Base-by-base conservation (phyloP, 2,329 filamentous ascomycete genomes). In the Metarhizium album region DNA sequence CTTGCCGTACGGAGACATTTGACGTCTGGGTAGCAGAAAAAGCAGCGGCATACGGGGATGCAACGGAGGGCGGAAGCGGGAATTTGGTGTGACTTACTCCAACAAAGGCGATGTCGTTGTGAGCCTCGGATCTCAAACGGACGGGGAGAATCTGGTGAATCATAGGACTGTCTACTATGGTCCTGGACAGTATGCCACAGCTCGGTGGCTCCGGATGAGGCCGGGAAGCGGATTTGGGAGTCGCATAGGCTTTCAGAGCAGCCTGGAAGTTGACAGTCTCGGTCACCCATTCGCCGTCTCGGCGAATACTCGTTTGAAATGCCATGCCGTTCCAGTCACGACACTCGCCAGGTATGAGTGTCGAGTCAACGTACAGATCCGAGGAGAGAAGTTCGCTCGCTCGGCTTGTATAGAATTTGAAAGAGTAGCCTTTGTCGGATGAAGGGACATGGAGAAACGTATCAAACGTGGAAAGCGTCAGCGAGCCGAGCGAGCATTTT, bases 101-200 rank as follows among this genome's bases (percentile, higher is more conserved):
- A 52, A 98, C 77, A 59, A 95, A 89, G 37, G 90, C 84, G 55
- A 96, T 80, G 69, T 97, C 90, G 58, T 93, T 90, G 53, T 82
- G 74, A 42, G 75, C 67, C 48, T 75, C 73, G 50, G 83, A 83
- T 52, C 90, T 79, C 53, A 97, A 73, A 53, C 84, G 80, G n/a
- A 84, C 87, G 13, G 90, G 87, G 14, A 95, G 71, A 42, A 96
- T 84, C 72, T 79, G 86, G 61, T 84, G 84, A 51, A 85, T 77
- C 35, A 86, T 72, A 2, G 90, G 86, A 55, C 87, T 94, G 49
- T 83, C 78, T 47, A 91, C 73, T 29, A 95, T 65, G 0, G 90
- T 95, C 60, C 79, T 83, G 1, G 88, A 88, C 45, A 97, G 73
- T 31, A 97, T 62, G 3, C 89, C 93, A 53, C 83, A 78, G 20